Conservation (phyloP, 805 yeast species). For the Wickerhamomyces silvicola region DNA sequence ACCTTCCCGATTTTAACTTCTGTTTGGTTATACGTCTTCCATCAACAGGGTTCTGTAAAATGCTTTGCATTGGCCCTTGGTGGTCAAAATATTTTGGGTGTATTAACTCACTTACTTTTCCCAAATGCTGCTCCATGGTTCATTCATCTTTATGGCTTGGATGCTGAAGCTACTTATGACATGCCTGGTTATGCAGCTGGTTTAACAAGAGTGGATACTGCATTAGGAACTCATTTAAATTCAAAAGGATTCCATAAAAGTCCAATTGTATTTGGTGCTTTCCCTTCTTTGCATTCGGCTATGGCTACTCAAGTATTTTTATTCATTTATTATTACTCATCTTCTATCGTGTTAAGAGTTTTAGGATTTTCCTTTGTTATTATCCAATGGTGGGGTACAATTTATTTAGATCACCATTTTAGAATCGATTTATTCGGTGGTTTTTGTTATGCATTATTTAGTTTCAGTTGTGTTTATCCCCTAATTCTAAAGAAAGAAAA, state of each 20-base stretch:
- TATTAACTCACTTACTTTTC: conserved; percentile 50
- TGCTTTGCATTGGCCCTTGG: conserved; percentile 52
- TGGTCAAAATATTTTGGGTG: conserved; percentile 52
- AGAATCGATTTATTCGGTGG: conserved; percentile 56
- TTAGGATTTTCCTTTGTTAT: conserved; percentile 38
- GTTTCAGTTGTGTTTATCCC: conserved; percentile 36
- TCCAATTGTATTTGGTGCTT: conserved; percentile 66
- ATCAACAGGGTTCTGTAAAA: conserved; percentile 55
- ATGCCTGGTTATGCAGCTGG: conserved; percentile 72
- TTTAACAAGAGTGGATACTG: conserved; percentile 55
- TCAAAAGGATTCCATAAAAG: conserved; percentile 58
- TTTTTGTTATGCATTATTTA: conserved; percentile 40
- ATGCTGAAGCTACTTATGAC: conserved; percentile 47
- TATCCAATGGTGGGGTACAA: conserved; percentile 71
- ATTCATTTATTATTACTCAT: conserved; percentile 36
- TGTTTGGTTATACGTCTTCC: conserved; percentile 58
- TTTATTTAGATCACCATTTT: conserved; percentile 70
- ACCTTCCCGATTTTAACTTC: conserved; percentile 56
- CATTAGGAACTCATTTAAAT: conserved; percentile 53
- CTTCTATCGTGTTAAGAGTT: conserved; percentile 20
- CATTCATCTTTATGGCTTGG: conserved; percentile 53
- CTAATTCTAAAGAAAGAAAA: conserved; percentile 28
- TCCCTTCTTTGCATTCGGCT: conserved; percentile 59
- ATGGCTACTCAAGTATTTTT: conserved; percentile 47
- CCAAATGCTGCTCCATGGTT: conserved; percentile 80